phyloP scores from a whole-genome alignment of 2,329 filamentous ascomycete species.

The Sarocladium strictum region DNA sequence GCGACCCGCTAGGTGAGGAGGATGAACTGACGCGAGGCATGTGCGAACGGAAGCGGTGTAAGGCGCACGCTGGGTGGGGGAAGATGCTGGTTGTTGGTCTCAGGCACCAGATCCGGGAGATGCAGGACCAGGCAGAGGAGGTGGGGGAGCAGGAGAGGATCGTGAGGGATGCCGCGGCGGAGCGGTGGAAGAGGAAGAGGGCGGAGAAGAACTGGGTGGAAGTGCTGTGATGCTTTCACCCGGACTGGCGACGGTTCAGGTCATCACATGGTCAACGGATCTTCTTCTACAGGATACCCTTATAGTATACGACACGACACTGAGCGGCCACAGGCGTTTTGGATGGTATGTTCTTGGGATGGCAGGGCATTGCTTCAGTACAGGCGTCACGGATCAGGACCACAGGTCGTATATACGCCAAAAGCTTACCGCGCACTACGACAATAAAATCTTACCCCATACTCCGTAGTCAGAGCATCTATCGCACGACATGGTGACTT shows the following conservation, averaged over 20 bases:
- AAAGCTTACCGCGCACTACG: too few relatives aligned
- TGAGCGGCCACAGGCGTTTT: background rate
- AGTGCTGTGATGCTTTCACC: constrained; percentile 15
- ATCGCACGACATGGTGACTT: background rate
- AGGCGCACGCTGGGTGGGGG: constrained; percentile 51
- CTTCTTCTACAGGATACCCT: background rate
- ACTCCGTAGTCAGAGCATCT: background rate
- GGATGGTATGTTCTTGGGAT: background rate
- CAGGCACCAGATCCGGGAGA: constrained; percentile 48
- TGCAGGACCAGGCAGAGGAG: constrained; percentile 44
- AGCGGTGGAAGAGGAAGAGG: constrained; percentile 42
- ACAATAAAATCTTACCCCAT: too few relatives aligned
- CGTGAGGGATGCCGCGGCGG: constrained; percentile 44
- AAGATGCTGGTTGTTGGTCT: constrained; percentile 46
- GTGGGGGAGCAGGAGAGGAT: constrained; percentile 46
- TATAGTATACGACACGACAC: constrained; percentile 2
- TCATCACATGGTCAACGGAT: background rate
- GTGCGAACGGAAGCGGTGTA: constrained; percentile 55
- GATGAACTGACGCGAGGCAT: constrained; percentile 35
- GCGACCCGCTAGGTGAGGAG: constrained; percentile 26
- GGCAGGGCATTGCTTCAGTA: background rate
- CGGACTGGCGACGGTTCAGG: background rate
- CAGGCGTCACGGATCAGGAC: too few relatives aligned
- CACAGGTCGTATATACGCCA: too few relatives aligned
- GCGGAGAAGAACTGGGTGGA: constrained; percentile 45